These are phyloP conservation scores for Trichoderma aggressivum DNA, from an alignment of 2,329 filamentous ascomycete genomes.

Conservation along the genomic window DNA sequence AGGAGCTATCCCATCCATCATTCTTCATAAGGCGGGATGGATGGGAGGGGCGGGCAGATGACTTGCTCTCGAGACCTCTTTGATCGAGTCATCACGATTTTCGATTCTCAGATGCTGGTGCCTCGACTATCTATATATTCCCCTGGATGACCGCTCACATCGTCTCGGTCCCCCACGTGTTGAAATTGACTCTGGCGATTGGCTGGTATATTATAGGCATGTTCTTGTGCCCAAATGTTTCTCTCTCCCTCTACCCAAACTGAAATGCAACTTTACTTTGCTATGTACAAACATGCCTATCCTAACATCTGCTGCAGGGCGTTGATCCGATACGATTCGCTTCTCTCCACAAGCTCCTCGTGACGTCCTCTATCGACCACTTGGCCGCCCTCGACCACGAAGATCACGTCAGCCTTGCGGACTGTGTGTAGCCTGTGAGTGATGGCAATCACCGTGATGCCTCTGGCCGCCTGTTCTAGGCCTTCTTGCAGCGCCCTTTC, in stretches of 20 bases:
- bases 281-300: not conserved
- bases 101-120: not conserved
- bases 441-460: slow-evolving; percentile 56
- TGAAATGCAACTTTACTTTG: not conserved
- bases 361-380: slow-evolving; percentile 52
- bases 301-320: slow-evolving; percentile 49
- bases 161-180: slow-evolving; percentile 9
- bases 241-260: not conserved
- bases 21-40: not conserved
- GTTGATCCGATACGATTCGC: slow-evolving; percentile 52
- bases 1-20: not conserved
- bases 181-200: slow-evolving; percentile 9
- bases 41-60: slow-evolving; percentile 10
- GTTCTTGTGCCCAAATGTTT: not conserved
- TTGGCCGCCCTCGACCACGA: slow-evolving; percentile 52
- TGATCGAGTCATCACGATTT: not conserved
- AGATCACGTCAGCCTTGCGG: slow-evolving; percentile 54
- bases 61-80: slow-evolving; percentile 2
- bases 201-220: slow-evolving; percentile 5
- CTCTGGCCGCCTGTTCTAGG: slow-evolving; percentile 54
- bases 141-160: not conserved
- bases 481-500: slow-evolving; percentile 65
- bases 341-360: slow-evolving; percentile 51
- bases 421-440: slow-evolving; percentile 58
- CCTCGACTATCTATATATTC: not conserved